Percentiles rank a stretch among this genome's conserved stretches.
Evolutionary conservation across 371 early-diverging fungal species (phyloP).

Genomic region (Catenaria anguillulae): DNA sequence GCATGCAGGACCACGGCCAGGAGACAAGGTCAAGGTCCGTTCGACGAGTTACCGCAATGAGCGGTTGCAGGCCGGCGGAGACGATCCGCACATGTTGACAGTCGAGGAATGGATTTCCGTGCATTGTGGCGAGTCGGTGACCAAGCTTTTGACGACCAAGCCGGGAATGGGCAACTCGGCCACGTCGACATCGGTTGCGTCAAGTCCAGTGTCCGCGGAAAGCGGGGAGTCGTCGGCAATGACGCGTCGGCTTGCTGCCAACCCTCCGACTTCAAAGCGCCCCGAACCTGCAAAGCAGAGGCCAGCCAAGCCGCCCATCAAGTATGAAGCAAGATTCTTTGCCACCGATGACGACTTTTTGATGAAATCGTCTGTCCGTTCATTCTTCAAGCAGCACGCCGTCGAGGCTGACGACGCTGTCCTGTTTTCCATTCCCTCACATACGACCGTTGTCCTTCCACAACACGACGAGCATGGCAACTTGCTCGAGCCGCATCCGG

Average conservation of each 20-base stretch:
- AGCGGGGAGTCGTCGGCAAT: too few relatives aligned
- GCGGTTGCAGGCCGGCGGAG: background rate
- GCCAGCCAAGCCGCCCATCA: too few relatives aligned
- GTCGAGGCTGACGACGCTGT: constrained; percentile 53
- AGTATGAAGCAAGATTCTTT: constrained; percentile 24
- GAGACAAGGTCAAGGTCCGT: background rate
- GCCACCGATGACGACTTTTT: constrained; percentile 71
- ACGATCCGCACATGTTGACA: background rate
- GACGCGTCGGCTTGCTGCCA: too few relatives aligned
- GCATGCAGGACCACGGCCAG: background rate
- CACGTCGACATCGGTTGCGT: too few relatives aligned
- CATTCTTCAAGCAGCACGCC: constrained; percentile 52
- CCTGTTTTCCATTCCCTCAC: constrained; percentile 29
- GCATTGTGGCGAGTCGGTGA: background rate
- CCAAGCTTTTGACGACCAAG: background rate
- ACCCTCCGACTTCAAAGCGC: too few relatives aligned
- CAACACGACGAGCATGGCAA: constrained; percentile 6
- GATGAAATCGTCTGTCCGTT: constrained; percentile 43
- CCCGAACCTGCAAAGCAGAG: too few relatives aligned
- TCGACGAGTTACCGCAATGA: background rate
- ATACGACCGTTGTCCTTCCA: constrained; percentile 3
- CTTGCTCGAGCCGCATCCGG: constrained; percentile 21
- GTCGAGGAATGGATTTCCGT: background rate
- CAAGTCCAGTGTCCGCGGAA: too few relatives aligned
- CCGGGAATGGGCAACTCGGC: too few relatives aligned